phyloP scores from a whole-genome alignment of 106 monocot genomes.

The Chionographis japonica region DNA sequence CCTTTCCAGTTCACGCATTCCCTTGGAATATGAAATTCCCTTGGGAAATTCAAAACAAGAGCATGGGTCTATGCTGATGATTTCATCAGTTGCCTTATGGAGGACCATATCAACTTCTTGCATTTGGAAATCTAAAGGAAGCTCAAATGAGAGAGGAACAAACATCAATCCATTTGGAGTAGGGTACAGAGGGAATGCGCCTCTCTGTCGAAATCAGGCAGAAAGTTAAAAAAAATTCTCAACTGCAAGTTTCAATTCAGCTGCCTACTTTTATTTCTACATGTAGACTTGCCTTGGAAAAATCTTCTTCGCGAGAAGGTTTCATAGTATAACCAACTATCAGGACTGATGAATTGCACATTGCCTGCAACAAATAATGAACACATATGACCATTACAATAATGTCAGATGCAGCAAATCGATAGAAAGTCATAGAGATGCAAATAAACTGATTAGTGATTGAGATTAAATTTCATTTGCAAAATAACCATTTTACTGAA shows the following conservation, averaged over 20 bases:
- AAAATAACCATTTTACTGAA: conserved; percentile 59
- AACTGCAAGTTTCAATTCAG: conserved; percentile 5
- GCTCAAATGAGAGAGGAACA: conserved; percentile 70
- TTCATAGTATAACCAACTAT: conserved; percentile 88
- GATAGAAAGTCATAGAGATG: not conserved
- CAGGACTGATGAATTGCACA: conserved; percentile 15
- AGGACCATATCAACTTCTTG: conserved; percentile 78
- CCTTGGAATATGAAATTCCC: conserved; percentile 63
- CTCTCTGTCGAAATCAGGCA: conserved; percentile 62
- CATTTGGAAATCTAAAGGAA: conserved; percentile 67
- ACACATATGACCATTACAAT: not conserved
- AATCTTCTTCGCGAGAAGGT: conserved; percentile 88
- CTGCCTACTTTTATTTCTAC: conserved; percentile 1
- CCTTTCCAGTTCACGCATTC: conserved; percentile 79
- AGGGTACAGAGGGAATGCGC: conserved; percentile 77
- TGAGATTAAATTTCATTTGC: not conserved
- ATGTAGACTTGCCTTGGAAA: conserved; percentile 61
- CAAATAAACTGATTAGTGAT: not conserved
- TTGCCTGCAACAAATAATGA: conserved; percentile 31
- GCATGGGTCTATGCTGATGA: conserved; percentile 50
- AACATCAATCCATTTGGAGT: conserved; percentile 70
- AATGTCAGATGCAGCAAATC: not conserved
- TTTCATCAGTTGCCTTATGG: conserved; percentile 98
- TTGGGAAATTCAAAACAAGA: conserved; percentile 38
- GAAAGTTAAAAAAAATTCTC: conserved; percentile 4